Evolutionary conservation across 2,329 filamentous ascomycete genomes (phyloP), one percentile per base, ranked within the genome.

Genomic region (Alternaria arborescens): DNA sequence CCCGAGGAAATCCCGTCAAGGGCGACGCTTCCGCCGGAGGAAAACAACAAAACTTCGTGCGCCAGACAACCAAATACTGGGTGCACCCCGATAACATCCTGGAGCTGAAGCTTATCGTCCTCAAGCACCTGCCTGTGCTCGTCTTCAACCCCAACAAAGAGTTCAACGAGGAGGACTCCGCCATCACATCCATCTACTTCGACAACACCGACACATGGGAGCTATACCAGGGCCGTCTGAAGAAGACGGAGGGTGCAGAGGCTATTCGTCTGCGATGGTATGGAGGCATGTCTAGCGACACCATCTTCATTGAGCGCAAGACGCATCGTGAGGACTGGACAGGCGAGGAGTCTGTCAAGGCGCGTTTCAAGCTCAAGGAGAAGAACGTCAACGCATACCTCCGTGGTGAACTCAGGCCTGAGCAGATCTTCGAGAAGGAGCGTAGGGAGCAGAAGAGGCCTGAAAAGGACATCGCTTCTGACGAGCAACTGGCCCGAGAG

Each of bases 241-340:
- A 97, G 84, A 99, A 99, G 86, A 97, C 93, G 0, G 95, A 99
- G 79, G 95, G 95, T 50, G 95, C 95, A 3, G 95, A 99, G 81
- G 95, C 95, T 6, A 97, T 98, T 69, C 93, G 95, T 75, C 85
- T 99, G 61, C 88, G 95, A 68, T 99, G 95, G 95, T 99, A 99
- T 75, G 95, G 95, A 61, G 93, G 92, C 42, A 97, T 99, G 94
- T 89, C 95, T 71, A 93, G 85, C 54, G 94, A 98, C 75, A 95
- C 92, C 55, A 96, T 98, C 58, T 99, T 98, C 74, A 91, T 99
- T 24, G 95, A 99, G 83, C 88, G 95, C 64, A 99, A 99, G 82
- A 99, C 95, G 1, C 95, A 99, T 82, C 90, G 95, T 40, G 95
- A 99, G 79, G 95, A 99, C 78, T 99, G 95, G 95, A 99, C 95